phyloP scores from a whole-genome alignment of 2,329 filamentous ascomycete species.

The Monosporascus sp. region DNA sequence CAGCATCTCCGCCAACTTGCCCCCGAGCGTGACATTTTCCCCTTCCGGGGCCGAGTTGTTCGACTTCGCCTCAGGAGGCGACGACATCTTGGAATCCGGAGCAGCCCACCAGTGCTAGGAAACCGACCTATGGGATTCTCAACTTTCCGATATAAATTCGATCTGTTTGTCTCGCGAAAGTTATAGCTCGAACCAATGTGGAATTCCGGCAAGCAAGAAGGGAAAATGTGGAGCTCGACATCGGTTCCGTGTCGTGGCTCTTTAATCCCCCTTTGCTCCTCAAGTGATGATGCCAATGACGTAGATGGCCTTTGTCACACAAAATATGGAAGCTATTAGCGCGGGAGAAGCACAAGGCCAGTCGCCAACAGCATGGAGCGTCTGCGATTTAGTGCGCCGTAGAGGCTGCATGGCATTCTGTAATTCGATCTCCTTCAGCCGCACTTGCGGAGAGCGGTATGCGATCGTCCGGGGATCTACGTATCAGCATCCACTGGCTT shows the following conservation, averaged over 20 bases:
- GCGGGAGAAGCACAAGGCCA: background rate
- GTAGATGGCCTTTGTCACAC: constrained; percentile 9
- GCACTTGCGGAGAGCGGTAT: background rate
- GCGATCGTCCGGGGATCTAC: background rate
- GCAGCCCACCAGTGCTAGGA: background rate
- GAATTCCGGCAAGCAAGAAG: background rate
- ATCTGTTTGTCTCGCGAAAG: background rate
- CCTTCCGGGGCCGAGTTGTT: constrained; percentile 1
- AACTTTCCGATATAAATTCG: too few relatives aligned
- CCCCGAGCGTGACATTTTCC: constrained; percentile 12
- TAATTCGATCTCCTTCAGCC: background rate
- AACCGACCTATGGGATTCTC: too few relatives aligned
- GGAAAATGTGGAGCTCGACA: background rate
- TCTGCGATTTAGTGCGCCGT: background rate
- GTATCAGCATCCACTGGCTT: too few relatives aligned
- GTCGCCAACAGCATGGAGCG: background rate
- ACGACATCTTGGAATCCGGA: constrained; percentile 8
- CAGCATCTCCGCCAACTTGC: constrained; percentile 25
- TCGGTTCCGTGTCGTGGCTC: background rate
- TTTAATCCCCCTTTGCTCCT: background rate
- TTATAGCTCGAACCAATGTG: too few relatives aligned
- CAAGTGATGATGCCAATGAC: constrained; percentile 7
- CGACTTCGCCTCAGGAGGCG: constrained; percentile 3
- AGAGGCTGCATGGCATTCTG: background rate
- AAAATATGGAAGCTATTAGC: constrained; percentile 1